phyloP scores from a whole-genome alignment of 495 filamentous ascomycete genomes.

The Entonaema liquescens region DNA sequence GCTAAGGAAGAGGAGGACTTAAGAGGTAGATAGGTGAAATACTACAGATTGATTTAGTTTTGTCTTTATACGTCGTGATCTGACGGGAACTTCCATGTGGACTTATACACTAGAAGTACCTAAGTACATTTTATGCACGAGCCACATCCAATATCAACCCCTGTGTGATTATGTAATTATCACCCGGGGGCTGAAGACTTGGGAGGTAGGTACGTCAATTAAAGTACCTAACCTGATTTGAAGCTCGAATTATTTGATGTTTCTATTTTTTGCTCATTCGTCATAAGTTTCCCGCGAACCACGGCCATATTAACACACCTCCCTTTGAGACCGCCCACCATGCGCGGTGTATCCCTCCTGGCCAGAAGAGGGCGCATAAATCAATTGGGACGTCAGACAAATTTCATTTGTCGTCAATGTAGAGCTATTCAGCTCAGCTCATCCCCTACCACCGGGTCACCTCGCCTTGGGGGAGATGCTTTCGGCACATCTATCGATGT shows the following conservation, averaged over 20 bases:
- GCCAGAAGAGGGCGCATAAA: conserved; percentile 31
- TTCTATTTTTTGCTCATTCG: conserved; percentile 28
- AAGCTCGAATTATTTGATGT: not conserved
- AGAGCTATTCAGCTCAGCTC: conserved; percentile 64
- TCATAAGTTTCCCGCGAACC: conserved; percentile 20
- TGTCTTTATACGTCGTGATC: not conserved
- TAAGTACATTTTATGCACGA: not conserved
- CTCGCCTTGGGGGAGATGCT: conserved; percentile 53
- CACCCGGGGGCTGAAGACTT: not conserved
- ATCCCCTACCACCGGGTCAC: conserved; percentile 59
- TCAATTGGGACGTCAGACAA: conserved; percentile 29
- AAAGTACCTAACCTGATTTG: not conserved
- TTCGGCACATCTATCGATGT: conserved; percentile 51
- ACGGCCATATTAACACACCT: not conserved
- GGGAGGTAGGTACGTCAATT: not conserved
- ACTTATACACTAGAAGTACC: not conserved
- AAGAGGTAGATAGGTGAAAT: not conserved
- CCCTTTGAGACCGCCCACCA: conserved; percentile 30
- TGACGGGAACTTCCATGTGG: too few relatives aligned
- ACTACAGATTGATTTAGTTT: not conserved
- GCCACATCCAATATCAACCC: not conserved
- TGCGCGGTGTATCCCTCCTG: conserved; percentile 44
- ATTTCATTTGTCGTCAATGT: conserved; percentile 58
- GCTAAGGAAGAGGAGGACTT: not conserved
- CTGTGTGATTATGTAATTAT: not conserved